These are phyloP conservation scores for Pythium chondricola DNA, from an alignment of 352 stramenopile species.

Conservation along the genomic window DNA sequence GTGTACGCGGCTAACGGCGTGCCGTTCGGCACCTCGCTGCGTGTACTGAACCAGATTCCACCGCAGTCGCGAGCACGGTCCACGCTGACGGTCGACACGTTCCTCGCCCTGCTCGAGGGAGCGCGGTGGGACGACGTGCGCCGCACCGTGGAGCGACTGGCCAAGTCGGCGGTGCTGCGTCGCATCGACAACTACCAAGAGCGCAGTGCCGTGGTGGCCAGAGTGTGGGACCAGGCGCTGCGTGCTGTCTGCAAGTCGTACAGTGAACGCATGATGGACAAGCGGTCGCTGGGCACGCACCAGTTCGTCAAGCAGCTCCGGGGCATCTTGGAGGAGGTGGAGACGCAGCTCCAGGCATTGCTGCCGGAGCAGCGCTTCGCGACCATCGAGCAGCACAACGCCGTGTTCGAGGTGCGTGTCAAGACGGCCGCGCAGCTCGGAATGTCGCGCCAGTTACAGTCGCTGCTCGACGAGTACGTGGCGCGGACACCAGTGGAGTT, in stretches of 20 bases:
- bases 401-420: constrained; percentile 49
- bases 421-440: constrained; percentile 58
- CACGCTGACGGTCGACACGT: constrained; percentile 47
- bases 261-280: constrained; percentile 45
- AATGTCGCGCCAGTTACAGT: constrained; percentile 31
- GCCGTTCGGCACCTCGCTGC: constrained; percentile 44
- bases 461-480: constrained; percentile 61
- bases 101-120: constrained; percentile 48
- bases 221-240: constrained; percentile 57
- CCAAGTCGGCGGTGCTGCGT: neutral
- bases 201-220: constrained; percentile 31
- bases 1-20: constrained; percentile 52
- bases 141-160: constrained; percentile 47
- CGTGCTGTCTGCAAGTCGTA: constrained; percentile 57
- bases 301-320: constrained; percentile 42
- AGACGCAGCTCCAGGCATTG: constrained; percentile 48
- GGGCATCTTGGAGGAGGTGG: constrained; percentile 46
- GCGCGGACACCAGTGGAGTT: constrained; percentile 11
- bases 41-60: constrained; percentile 40
- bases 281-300: constrained; percentile 29
- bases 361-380: constrained; percentile 37
- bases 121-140: constrained; percentile 66
- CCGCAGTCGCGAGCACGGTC: constrained; percentile 43
- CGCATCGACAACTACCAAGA: constrained; percentile 3
- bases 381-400: constrained; percentile 34